Percentiles rank a stretch among this genome's conserved stretches.
phyloP scores from a whole-genome alignment of 2,329 filamentous ascomycete species.

The Arthrobotrys entomopaga region DNA sequence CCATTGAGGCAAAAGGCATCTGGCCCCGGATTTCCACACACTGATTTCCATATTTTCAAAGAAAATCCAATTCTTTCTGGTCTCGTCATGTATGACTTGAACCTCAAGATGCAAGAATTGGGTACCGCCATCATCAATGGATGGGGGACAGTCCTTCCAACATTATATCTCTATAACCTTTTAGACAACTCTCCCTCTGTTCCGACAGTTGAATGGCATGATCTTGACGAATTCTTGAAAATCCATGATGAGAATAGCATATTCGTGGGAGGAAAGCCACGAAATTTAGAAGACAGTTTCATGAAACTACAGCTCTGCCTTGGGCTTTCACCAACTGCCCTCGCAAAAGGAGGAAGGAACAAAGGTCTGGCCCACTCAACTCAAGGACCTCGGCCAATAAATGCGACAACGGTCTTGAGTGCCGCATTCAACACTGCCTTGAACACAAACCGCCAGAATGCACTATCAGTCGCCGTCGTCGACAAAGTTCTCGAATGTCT shows the following conservation, averaged over 20 bases:
- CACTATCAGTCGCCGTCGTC: conserved; percentile 6
- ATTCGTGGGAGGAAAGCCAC: conserved; percentile 3
- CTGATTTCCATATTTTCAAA: conserved; percentile 15
- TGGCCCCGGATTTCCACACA: neutral
- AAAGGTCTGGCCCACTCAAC: neutral
- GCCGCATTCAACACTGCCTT: conserved; percentile 13
- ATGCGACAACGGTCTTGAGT: neutral
- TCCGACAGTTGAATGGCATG: neutral
- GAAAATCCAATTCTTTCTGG: conserved; percentile 13
- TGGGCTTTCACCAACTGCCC: neutral
- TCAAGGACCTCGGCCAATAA: neutral
- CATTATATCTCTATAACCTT: too few species aligned
- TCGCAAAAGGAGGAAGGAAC: neutral
- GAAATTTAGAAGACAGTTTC: conserved; percentile 2
- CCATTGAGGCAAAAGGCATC: too few species aligned
- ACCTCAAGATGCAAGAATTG: neutral
- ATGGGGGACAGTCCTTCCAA: too few species aligned
- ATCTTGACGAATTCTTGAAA: conserved; percentile 6
- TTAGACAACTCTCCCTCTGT: too few species aligned
- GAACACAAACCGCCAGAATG: neutral
- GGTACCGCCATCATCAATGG: neutral
- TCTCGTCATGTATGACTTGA: conserved; percentile 16
- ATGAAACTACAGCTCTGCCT: neutral
- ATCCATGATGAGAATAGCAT: conserved; percentile 22
- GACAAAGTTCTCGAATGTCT: conserved; percentile 17